Base-by-base conservation (phyloP, 2,329 filamentous ascomycete genomes). In the Neofusicoccum laricinum region DNA sequence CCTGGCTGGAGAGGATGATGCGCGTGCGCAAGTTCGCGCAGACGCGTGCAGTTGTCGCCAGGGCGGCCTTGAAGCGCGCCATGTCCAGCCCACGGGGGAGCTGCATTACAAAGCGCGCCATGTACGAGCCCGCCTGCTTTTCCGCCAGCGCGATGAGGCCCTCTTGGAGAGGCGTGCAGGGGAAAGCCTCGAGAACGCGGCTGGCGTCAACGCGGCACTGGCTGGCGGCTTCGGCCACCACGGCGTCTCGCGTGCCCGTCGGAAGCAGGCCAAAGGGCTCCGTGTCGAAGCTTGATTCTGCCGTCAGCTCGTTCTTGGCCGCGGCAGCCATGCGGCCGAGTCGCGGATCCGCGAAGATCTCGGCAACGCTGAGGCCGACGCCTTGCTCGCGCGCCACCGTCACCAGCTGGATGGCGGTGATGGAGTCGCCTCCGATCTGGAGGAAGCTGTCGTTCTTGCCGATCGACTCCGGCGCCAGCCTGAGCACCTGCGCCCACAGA, bases 61-160 rank as follows among this genome's bases (percentile, higher is more conserved):
- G 14, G 25, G 40, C 53, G 12, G 53, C 36, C 53, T 58, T 58
- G 53, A 41, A 58, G 17, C 53, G 21, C 36, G 36, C 71, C 2
- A 75, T 57, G 19, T 51, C 32, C 11, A 43, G 40, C 10, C 25
- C 41, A 11, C 10, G n/a, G 7, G 71, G 71, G 25, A 79, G 67
- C 4, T 68, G 68, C 5, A 71, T 69, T 3, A 78, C 70, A 65
- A 74, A 67, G 65, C 77, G 76, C 11, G 77, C 76, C 14, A 79
- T 71, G 65, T 79, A 79, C 0, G 74, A 73, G 58, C 76, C 73
- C 10, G 67, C 66, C 15, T 74, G 75, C 57, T 76, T 78, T 11
- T 71, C 73, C 1, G 76, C 77, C 2, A 77, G 71, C 0, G 77
- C 74, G 68, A 65, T 46, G 6, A 65, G 34, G 19, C 55, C 55